These are phyloP conservation scores for Arachnopeziza araneosa DNA, from an alignment of 2,329 filamentous ascomycete species.

Conservation along the genomic window DNA sequence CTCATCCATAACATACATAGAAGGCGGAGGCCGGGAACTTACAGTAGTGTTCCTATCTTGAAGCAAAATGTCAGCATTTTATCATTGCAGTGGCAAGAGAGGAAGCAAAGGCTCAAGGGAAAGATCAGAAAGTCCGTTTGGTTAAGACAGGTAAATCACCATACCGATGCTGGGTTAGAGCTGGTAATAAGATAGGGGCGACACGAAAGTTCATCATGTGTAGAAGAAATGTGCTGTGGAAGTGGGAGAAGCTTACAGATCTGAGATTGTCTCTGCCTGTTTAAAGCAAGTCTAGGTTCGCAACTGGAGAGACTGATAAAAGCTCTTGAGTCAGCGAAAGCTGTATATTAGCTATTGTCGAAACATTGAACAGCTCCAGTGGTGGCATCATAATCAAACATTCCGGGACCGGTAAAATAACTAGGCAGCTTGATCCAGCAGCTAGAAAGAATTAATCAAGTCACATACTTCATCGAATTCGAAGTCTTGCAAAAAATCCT, in stretches of 20 bases:
- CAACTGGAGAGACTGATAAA: background rate
- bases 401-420: too few species aligned
- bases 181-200: constrained; percentile 52
- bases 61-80: constrained; percentile 14
- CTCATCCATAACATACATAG: background rate
- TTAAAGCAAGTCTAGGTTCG: background rate
- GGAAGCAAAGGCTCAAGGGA: background rate
- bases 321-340: background rate
- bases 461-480: background rate
- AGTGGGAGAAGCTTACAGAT: background rate
- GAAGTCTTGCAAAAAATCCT: background rate
- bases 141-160: constrained; percentile 56
- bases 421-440: too few species aligned
- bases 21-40: constrained; percentile 14
- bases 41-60: constrained; percentile 18
- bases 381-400: too few species aligned
- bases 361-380: background rate
- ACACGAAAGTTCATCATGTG: constrained; percentile 51
- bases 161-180: constrained; percentile 32
- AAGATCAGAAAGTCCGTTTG: constrained; percentile 50
- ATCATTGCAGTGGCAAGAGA: background rate
- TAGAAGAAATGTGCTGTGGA: constrained; percentile 4
- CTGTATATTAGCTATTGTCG: too few species aligned
- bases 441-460: background rate
- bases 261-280: background rate